Evolutionary conservation across 2,329 filamentous ascomycete species (phyloP).

Genomic region (Cytospora piceicola): DNA sequence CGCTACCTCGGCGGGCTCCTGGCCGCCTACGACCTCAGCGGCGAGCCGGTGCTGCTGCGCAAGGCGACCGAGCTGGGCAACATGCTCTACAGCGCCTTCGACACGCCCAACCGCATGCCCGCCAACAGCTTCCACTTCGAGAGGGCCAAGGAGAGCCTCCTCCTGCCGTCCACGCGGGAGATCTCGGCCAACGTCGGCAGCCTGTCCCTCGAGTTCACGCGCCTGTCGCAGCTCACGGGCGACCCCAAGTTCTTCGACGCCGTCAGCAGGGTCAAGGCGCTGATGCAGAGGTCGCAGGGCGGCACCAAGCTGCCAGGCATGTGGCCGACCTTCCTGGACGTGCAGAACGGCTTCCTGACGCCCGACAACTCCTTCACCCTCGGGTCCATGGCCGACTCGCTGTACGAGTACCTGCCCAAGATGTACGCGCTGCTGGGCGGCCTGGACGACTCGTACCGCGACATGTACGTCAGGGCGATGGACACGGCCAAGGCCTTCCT

Average conservation of each 20-base stretch:
- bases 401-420: constrained; percentile 66
- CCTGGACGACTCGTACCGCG: constrained; percentile 61
- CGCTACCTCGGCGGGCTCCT: constrained; percentile 58
- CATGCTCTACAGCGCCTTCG: constrained; percentile 57
- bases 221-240: constrained; percentile 73
- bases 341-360: constrained; percentile 53
- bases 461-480: constrained; percentile 67
- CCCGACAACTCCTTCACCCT: constrained; percentile 47
- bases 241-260: constrained; percentile 77
- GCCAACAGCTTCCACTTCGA: constrained; percentile 51
- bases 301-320: constrained; percentile 70
- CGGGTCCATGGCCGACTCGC: constrained; percentile 51
- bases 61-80: constrained; percentile 59
- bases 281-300: constrained; percentile 67
- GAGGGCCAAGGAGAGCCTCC: constrained; percentile 44
- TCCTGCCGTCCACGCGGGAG: constrained; percentile 43
- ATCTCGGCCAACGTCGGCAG: constrained; percentile 60
- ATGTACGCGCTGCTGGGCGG: constrained; percentile 68
- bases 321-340: constrained; percentile 71
- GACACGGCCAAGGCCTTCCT: constrained; percentile 64
- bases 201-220: constrained; percentile 74
- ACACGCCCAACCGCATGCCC: constrained; percentile 59
- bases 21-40: constrained; percentile 56
- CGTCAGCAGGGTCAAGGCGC: constrained; percentile 72
- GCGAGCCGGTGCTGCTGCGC: constrained; percentile 49